Base-by-base conservation (phyloP, 2,329 filamentous ascomycete species). In the Aureobasidium sp. region DNA sequence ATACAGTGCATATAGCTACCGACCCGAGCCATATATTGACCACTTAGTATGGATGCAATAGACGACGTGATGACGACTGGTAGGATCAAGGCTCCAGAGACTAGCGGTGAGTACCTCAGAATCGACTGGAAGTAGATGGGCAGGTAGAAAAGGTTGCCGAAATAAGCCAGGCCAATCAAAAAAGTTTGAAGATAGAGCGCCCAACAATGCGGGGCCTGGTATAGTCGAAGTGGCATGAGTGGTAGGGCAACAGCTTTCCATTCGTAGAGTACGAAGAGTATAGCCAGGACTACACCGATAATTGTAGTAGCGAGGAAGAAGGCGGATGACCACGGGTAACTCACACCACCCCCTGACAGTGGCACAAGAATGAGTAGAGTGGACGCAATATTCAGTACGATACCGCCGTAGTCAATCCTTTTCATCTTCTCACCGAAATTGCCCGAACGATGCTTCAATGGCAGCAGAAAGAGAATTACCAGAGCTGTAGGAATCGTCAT, bases 331-430 rank as follows among this genome's bases (percentile, higher is more conserved):
- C 84, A 87, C 0, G 77, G 67, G 65, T 85, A 84, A 15, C 31
- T 52, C 64, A 83, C 76, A 47, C 79, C 80, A 1, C 84, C 85
- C 34, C 83, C 84, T 83, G 84, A 87, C 2, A 82, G 82, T 36
- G 84, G 65, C 0, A 80, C 79, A 0, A 82, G 68, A 62, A 83
- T 74, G 1, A 82, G 67, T 1, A 82, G 70, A 0, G 77, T 74
- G 5, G 80, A 79, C 0, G 72, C 76, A 6, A 83, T 71, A 7
- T 80, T 77, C 0, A 83, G 71, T 1, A 76, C 57, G 3, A 76
- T 78, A 3, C 81, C 79, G 4, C 78, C 61, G 56, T 81, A 82
- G 64, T 83, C 81, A 3, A 84, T 75, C 0, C 79, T 78, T 60
- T 76, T 78, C 9, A 84, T 67, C 58, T 83, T 83, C 11, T 39